These are phyloP conservation scores for Pythium volutum DNA, from an alignment of 352 stramenopile genomes.

Conservation along the genomic window DNA sequence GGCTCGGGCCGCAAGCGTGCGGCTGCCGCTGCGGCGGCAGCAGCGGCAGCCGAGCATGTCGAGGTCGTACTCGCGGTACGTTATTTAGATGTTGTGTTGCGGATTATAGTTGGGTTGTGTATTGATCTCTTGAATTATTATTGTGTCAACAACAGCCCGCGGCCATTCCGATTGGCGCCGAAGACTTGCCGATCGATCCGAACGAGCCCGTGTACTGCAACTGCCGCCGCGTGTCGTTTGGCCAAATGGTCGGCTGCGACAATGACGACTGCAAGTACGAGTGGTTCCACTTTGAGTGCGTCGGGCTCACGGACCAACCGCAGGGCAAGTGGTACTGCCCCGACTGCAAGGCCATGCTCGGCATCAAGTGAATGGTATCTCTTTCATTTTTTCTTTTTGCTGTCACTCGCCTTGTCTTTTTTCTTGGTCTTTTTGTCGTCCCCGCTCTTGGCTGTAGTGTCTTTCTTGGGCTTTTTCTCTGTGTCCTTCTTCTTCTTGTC, in stretches of 20 bases:
- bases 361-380: conserved; percentile 47
- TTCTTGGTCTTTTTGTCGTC: conserved; percentile 23
- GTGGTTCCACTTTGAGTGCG: conserved; percentile 91
- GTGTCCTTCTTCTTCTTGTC: conserved; percentile 35
- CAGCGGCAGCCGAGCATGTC: conserved; percentile 1
- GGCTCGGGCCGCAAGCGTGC: conserved; percentile 47
- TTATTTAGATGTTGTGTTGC: neutral
- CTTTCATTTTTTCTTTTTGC: conserved; percentile 14
- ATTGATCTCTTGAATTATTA: neutral
- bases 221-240: conserved; percentile 85
- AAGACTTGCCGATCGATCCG: conserved; percentile 82
- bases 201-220: conserved; percentile 89
- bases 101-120: neutral
- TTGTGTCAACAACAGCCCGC: conserved; percentile 6
- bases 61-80: conserved; percentile 15
- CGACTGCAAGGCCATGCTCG: conserved; percentile 68
- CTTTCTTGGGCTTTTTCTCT: conserved; percentile 4
- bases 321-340: conserved; percentile 82
- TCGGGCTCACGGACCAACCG: conserved; percentile 82
- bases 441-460: too few species aligned
- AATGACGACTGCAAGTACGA: conserved; percentile 93
- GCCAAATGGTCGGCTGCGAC: conserved; percentile 91
- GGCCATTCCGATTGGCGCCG: conserved; percentile 43
- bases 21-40: neutral
- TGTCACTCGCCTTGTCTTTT: conserved; percentile 1